phyloP scores from a whole-genome alignment of 208 protist genomes.

The Leishmania aethiopica region DNA sequence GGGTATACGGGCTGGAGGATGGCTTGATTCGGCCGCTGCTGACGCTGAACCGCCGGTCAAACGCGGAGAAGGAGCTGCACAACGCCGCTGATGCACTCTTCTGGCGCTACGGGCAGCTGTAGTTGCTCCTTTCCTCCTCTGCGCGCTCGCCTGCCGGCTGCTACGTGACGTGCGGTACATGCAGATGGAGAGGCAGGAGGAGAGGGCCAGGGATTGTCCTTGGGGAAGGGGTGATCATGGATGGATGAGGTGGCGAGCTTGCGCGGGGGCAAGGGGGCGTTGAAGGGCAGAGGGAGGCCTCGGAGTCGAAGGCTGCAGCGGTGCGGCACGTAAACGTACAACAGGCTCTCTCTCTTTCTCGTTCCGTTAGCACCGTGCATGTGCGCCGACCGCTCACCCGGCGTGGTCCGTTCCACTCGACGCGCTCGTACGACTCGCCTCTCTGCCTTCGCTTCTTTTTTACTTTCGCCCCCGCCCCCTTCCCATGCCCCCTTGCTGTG shows the following conservation, averaged over 20 bases:
- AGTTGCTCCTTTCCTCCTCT: not conserved
- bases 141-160: not conserved
- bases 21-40: constrained; percentile 66
- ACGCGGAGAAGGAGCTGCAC: constrained; percentile 43
- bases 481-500: not conserved
- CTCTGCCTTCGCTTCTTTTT: not conserved
- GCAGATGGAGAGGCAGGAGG: not conserved
- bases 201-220: not conserved
- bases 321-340: not conserved
- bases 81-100: constrained; percentile 68
- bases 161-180: not conserved
- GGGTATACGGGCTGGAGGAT: constrained; percentile 75
- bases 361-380: no score
- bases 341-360: not conserved
- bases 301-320: not conserved
- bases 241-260: not conserved
- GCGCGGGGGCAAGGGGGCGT: not conserved
- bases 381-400: no score
- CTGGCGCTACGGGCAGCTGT: constrained; percentile 58
- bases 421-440: no score
- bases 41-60: constrained; percentile 57
- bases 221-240: not conserved
- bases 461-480: not conserved
- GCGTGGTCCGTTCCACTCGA: no score
- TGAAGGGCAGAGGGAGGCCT: not conserved